Conservation (phyloP, 129 eudicot species). For the Ambrosia trifida region DNA sequence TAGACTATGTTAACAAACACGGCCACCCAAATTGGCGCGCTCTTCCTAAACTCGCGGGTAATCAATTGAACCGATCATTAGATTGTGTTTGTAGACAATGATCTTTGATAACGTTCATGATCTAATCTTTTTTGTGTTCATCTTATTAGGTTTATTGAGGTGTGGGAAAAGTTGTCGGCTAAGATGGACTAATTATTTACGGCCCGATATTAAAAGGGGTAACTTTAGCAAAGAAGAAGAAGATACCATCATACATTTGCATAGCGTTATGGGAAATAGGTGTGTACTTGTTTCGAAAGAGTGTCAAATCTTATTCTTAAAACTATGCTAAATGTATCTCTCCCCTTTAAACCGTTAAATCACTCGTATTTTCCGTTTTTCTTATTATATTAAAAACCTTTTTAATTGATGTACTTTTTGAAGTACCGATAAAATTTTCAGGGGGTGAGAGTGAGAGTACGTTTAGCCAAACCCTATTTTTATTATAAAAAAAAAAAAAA, state of each 20-base stretch:
- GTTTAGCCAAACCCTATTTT: no score
- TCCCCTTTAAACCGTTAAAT: no score
- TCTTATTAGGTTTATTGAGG: conserved; percentile 51
- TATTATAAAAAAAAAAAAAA: no score
- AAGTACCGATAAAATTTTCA: no score
- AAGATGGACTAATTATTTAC: conserved; percentile 65
- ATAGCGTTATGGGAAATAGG: conserved; percentile 64
- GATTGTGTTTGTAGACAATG: neutral
- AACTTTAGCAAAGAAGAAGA: conserved; percentile 64
- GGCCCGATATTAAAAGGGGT: conserved; percentile 68
- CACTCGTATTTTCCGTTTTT: no score
- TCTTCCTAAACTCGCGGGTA: conserved; percentile 82
- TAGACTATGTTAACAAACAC: conserved; percentile 41
- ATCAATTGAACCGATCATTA: neutral
- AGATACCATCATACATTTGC: conserved; percentile 56
- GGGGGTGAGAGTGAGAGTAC: no score
- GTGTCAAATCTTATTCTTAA: neutral
- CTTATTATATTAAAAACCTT: no score
- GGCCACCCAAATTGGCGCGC: conserved; percentile 89
- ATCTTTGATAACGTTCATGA: neutral
- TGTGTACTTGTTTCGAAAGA: conserved; percentile 12
- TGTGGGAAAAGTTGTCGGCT: conserved; percentile 77
- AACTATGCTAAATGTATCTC: neutral
- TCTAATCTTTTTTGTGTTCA: conserved; percentile 8
- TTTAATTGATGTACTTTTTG: no score